Percentiles rank a stretch among this genome's conserved stretches.
These are phyloP conservation scores for Gymnopus androsaceus DNA, from an alignment of 1,284 basidiomycete species.

Conservation along the genomic window DNA sequence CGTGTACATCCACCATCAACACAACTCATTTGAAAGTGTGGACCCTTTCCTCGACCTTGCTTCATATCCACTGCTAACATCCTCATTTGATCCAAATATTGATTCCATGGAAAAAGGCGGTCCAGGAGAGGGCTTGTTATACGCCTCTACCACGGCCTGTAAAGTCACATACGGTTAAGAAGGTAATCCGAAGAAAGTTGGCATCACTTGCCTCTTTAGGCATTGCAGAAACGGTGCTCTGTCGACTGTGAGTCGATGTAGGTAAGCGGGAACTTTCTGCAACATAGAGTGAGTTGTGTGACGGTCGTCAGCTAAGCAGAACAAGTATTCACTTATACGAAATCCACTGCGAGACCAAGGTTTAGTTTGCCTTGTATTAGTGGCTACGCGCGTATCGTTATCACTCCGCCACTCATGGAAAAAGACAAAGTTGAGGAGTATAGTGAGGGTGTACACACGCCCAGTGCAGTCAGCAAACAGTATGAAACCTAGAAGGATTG, in stretches of 20 bases:
- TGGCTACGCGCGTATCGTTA: not conserved
- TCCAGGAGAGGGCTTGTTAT: not conserved
- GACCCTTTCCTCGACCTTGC: no score
- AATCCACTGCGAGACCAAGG: not conserved
- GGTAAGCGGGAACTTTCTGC: not conserved
- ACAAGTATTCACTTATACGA: not conserved
- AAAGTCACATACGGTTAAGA: no score
- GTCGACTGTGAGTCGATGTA: no score
- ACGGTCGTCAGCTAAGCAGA: not conserved
- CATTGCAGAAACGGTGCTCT: no score
- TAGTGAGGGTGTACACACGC: conserved; percentile 4
- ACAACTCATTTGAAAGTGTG: no score
- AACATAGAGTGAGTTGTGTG: no score
- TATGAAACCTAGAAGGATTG: not conserved
- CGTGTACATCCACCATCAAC: no score
- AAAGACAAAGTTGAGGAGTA: conserved; percentile 2
- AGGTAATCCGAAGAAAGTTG: no score
- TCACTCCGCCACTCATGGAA: conserved; percentile 1
- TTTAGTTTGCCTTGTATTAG: no score
- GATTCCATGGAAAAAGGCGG: conserved; percentile 9
- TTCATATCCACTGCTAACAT: no score
- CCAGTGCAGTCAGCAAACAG: conserved; percentile 1
- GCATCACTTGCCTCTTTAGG: no score
- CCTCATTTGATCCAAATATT: conserved; percentile 3
- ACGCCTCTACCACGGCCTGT: no score